A percentile compares a stretch with the other conserved stretches of the same genome.
phyloP scores from a whole-genome alignment of 805 yeast species.

The Ogataea methanolica region DNA sequence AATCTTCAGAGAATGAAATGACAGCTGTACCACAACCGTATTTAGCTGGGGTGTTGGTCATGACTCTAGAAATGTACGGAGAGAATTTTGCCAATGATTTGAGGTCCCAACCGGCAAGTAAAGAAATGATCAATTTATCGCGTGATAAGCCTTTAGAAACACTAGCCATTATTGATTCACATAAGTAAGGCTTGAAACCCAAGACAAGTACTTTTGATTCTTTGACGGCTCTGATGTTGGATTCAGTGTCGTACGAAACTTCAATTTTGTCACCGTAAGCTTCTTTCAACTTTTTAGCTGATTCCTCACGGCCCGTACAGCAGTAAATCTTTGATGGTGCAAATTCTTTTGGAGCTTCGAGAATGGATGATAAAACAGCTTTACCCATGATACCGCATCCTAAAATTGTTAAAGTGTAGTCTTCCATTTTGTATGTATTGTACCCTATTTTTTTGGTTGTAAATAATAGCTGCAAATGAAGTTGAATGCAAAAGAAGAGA shows the following conservation, averaged over 20 bases:
- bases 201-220: conserved; percentile 68
- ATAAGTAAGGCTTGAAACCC: conserved; percentile 87
- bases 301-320: conserved; percentile 58
- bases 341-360: conserved; percentile 44
- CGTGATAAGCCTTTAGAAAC: conserved; percentile 41
- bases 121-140: conserved; percentile 50
- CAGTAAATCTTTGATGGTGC: conserved; percentile 73
- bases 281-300: conserved; percentile 44
- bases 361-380: conserved; percentile 79
- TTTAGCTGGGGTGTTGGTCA: conserved; percentile 97
- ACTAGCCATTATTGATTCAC: conserved; percentile 49
- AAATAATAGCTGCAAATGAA: no score
- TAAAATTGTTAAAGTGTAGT: conserved; percentile 53
- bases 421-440: conserved; percentile 2
- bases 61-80: conserved; percentile 74
- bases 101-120: conserved; percentile 88
- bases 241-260: conserved; percentile 39
- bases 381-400: conserved; percentile 98
- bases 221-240: conserved; percentile 55
- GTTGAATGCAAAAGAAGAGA: no score
- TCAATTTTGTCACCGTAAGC: conserved; percentile 51
- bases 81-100: conserved; percentile 40
- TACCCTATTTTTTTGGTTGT: no score
- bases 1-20: conserved; percentile 57
- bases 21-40: conserved; percentile 94